Evolutionary conservation across 345 rosid genomes (phyloP).

Genomic region (Salix brachista): DNA sequence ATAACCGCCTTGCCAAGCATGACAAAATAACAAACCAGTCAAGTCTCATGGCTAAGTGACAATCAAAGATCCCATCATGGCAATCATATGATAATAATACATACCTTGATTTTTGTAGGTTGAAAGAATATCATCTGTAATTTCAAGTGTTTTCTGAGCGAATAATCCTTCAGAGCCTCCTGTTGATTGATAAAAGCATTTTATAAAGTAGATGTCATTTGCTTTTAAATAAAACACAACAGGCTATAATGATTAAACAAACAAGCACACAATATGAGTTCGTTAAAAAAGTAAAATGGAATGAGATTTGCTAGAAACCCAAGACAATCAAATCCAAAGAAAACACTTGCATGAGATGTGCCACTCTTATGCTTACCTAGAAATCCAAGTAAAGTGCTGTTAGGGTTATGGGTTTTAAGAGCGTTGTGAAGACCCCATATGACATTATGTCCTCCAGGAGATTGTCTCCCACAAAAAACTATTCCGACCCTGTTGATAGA

Average conservation of each 20-base stretch:
- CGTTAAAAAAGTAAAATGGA: neutral
- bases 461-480: constrained; percentile 93
- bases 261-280: neutral
- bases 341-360: neutral
- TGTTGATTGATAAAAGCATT: constrained; percentile 19
- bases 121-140: constrained; percentile 68
- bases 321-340: neutral
- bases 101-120: constrained; percentile 97
- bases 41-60: constrained; percentile 9
- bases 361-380: constrained; percentile 52
- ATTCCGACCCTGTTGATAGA: constrained; percentile 68
- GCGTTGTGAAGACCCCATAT: constrained; percentile 87
- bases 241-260: neutral
- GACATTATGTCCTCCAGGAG: constrained; percentile 98
- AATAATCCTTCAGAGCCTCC: constrained; percentile 98
- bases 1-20: constrained; percentile 67
- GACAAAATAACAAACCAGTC: constrained; percentile 10
- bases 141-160: constrained; percentile 86
- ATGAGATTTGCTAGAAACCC: neutral
- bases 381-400: constrained; percentile 72
- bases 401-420: constrained; percentile 75
- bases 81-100: constrained; percentile 7
- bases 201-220: neutral
- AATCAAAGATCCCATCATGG: constrained; percentile 5
- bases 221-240: neutral